phyloP scores from a whole-genome alignment of 2,329 filamentous ascomycete species.

The Emmonsiellopsis sp. region DNA sequence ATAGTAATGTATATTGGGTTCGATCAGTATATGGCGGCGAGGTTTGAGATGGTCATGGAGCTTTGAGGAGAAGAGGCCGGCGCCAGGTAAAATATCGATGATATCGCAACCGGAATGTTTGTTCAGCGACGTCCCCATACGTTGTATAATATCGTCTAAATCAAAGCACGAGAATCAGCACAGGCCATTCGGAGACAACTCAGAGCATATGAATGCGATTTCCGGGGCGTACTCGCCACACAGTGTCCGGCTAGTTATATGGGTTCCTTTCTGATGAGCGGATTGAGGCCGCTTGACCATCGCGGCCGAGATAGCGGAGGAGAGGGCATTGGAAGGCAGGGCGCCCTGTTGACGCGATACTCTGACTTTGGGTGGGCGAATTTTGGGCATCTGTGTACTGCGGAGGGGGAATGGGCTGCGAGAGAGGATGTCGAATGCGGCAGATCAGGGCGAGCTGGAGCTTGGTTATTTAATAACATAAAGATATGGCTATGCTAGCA shows the following conservation, averaged over 20 bases:
- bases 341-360: not conserved
- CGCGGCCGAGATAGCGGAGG: slow-evolving; percentile 9
- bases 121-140: slow-evolving; percentile 58
- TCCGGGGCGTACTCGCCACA: slow-evolving; percentile 20
- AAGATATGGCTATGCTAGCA: too few relatives aligned
- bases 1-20: slow-evolving; percentile 55
- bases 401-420: too few relatives aligned
- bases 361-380: too few relatives aligned
- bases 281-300: slow-evolving; percentile 10
- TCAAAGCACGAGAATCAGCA: not conserved
- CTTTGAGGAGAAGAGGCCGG: slow-evolving; percentile 67
- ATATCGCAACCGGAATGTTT: slow-evolving; percentile 71
- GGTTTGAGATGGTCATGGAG: slow-evolving; percentile 68
- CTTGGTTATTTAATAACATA: too few relatives aligned
- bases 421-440: too few relatives aligned
- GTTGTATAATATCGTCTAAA: slow-evolving; percentile 57
- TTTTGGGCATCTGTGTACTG: too few relatives aligned
- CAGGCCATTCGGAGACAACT: not conserved
- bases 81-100: slow-evolving; percentile 76
- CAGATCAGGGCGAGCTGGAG: too few relatives aligned
- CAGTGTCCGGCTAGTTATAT: slow-evolving; percentile 24
- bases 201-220: too few relatives aligned
- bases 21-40: slow-evolving; percentile 72
- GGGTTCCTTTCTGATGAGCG: slow-evolving; percentile 12
- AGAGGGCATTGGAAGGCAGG: slow-evolving; percentile 15